Evolutionary conservation across 2,329 filamentous ascomycete genomes (phyloP).

Genomic region (Acrocalymma vagum): DNA sequence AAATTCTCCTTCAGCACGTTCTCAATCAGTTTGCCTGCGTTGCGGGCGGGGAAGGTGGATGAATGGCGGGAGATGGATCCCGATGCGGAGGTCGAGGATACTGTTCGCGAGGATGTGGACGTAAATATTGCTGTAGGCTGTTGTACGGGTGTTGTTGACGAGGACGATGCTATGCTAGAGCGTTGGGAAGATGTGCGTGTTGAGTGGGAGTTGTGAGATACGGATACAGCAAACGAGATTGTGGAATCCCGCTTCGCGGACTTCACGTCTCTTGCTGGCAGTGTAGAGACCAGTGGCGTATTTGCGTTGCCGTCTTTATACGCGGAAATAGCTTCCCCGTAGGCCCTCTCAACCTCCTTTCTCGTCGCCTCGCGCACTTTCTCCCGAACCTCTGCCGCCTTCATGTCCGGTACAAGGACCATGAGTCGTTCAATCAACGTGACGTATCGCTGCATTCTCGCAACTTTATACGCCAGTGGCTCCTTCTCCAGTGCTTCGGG

Average conservation of each 20-base stretch:
- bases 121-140: background rate
- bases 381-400: conserved; percentile 22
- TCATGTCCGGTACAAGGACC: conserved; percentile 30
- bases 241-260: background rate
- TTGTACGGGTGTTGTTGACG: conserved; percentile 9
- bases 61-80: no score
- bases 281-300: background rate
- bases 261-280: background rate
- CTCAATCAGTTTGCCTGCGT: conserved; percentile 34
- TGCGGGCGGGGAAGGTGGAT: conserved; percentile 18
- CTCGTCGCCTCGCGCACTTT: conserved; percentile 32
- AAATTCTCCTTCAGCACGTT: conserved; percentile 31
- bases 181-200: conserved; percentile 1
- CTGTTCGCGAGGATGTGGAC: no score
- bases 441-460: conserved; percentile 37
- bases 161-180: conserved; percentile 4
- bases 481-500: conserved; percentile 22
- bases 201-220: background rate
- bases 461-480: conserved; percentile 30
- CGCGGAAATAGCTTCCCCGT: conserved; percentile 27
- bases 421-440: conserved; percentile 41
- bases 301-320: conserved; percentile 3
- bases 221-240: no score
- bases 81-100: no score
- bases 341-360: conserved; percentile 28